Percentiles rank a stretch among this genome's conserved stretches.
phyloP scores from a whole-genome alignment of 345 rosid genomes.

The Clausena lansium region DNA sequence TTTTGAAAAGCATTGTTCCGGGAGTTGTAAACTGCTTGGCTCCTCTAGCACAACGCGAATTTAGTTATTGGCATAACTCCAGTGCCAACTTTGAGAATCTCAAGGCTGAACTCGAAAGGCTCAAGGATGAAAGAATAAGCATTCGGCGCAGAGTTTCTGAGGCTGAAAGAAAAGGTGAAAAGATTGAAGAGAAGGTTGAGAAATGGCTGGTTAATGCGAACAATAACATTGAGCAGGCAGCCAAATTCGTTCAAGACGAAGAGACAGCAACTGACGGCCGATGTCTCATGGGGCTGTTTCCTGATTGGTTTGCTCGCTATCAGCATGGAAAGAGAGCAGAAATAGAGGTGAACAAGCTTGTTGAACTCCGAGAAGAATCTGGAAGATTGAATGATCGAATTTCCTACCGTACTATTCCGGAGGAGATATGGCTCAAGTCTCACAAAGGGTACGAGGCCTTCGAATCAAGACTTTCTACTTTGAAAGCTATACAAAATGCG shows the following conservation, averaged over 20 bases:
- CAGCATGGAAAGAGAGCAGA: constrained; percentile 7
- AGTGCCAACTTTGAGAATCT: neutral
- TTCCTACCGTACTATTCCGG: neutral
- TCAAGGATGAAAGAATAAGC: neutral
- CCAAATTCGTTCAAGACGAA: neutral
- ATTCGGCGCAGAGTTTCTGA: neutral
- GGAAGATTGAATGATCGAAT: neutral
- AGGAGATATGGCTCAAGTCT: too few species aligned
- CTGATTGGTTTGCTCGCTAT: constrained; percentile 9
- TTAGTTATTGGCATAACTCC: neutral
- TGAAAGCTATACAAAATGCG: neutral
- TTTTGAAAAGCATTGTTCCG: neutral
- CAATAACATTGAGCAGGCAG: neutral
- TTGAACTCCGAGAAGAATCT: neutral
- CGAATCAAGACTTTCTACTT: too few species aligned
- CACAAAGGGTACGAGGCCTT: too few species aligned
- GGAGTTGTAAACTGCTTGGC: neutral
- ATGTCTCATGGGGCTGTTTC: constrained; percentile 17
- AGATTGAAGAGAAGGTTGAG: too few species aligned
- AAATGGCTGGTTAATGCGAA: neutral
- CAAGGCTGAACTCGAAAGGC: neutral
- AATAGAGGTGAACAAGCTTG: neutral
- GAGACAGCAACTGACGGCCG: neutral
- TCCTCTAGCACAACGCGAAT: neutral
- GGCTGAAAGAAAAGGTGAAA: neutral